Percentiles rank a stretch among this genome's conserved stretches.
These are phyloP conservation scores for Globisporangium parvum DNA, from an alignment of 352 stramenopile genomes.

Conservation along the genomic window DNA sequence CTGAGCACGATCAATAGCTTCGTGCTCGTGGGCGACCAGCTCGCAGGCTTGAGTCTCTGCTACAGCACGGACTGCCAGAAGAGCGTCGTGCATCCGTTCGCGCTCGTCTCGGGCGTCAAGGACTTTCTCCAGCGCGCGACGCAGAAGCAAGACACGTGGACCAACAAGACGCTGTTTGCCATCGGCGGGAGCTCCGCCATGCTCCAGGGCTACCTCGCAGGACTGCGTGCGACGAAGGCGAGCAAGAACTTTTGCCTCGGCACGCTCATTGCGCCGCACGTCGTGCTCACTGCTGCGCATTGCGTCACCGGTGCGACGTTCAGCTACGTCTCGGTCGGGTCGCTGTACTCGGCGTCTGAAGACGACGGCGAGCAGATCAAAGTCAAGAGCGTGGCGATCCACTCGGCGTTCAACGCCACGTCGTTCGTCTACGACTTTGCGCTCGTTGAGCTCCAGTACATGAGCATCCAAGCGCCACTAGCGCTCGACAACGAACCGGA, in stretches of 20 bases:
- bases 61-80: constrained; percentile 1
- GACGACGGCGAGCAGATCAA: constrained; percentile 36
- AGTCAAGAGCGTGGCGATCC: constrained; percentile 21
- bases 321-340: constrained; percentile 24
- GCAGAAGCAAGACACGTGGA: constrained; percentile 14
- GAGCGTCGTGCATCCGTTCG: constrained; percentile 13
- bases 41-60: constrained; percentile 20
- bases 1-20: constrained; percentile 17
- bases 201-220: constrained; percentile 23
- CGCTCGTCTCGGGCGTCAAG: constrained; percentile 16
- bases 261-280: constrained; percentile 25
- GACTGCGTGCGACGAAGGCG: constrained; percentile 16
- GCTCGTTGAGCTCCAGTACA: constrained; percentile 32
- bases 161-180: constrained; percentile 8
- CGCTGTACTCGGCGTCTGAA: constrained; percentile 16
- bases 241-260: constrained; percentile 26
- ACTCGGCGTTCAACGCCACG: constrained; percentile 18
- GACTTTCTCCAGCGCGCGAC: constrained; percentile 21
- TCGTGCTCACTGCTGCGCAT: constrained; percentile 32
- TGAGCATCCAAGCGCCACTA: constrained; percentile 29
- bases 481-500: constrained; percentile 15
- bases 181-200: constrained; percentile 13
- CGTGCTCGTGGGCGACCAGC: constrained; percentile 21
- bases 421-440: constrained; percentile 26
- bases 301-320: constrained; percentile 19